phyloP scores from a whole-genome alignment of 2,329 filamentous ascomycete species.

The Elsinoe australis region DNA sequence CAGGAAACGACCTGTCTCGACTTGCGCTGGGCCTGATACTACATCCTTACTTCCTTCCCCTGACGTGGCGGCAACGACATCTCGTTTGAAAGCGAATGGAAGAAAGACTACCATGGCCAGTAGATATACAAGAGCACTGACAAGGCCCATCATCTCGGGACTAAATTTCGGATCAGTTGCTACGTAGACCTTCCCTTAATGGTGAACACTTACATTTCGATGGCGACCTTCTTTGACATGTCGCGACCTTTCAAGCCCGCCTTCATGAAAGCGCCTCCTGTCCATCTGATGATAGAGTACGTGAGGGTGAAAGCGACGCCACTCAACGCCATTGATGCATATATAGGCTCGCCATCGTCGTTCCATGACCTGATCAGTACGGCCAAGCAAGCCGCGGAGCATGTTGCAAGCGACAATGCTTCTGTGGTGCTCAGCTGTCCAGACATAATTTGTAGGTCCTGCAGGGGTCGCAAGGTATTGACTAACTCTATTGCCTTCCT shows the following conservation, averaged over 20 bases:
- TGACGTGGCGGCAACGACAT: slow-evolving; percentile 90
- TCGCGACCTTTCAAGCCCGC: slow-evolving; percentile 86
- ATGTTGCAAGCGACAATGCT: slow-evolving; percentile 50
- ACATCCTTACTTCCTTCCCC: slow-evolving; percentile 88
- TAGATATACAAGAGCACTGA: slow-evolving; percentile 88
- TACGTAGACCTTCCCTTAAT: slow-evolving; percentile 21
- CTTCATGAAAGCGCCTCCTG: slow-evolving; percentile 79
- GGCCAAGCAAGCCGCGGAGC: slow-evolving; percentile 62
- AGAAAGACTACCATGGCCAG: slow-evolving; percentile 85
- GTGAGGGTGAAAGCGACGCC: slow-evolving; percentile 72
- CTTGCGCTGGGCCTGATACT: slow-evolving; percentile 62
- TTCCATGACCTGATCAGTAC: slow-evolving; percentile 75
- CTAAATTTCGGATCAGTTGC: slow-evolving; percentile 34
- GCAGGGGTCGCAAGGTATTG: too few species aligned
- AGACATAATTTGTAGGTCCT: too few species aligned
- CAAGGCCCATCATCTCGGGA: slow-evolving; percentile 91
- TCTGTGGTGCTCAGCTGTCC: slow-evolving; percentile 44
- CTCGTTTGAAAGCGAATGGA: slow-evolving; percentile 95
- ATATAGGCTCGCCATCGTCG: slow-evolving; percentile 78
- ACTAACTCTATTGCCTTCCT: too few species aligned
- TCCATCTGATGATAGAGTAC: slow-evolving; percentile 86
- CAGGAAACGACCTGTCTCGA: slow-evolving; percentile 75
- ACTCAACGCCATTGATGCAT: slow-evolving; percentile 82
- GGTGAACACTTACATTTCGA: slow-evolving; percentile 57
- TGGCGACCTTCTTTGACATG: slow-evolving; percentile 66